Evolutionary conservation across 2,329 filamentous ascomycete genomes (phyloP), one percentile per base, ranked within the genome.

Genomic region (Fusarium pininemorale): DNA sequence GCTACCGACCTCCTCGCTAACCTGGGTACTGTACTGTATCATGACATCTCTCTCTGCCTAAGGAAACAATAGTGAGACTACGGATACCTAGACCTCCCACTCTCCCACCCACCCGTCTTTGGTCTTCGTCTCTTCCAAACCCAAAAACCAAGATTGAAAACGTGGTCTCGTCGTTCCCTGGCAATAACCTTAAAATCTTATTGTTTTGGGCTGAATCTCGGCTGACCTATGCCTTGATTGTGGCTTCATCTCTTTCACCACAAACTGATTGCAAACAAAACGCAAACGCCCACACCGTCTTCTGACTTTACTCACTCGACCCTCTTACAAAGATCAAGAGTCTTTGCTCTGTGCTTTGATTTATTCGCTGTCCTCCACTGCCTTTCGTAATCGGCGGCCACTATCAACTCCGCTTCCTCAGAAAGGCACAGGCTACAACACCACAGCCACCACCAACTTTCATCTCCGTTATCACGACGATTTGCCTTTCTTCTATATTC

Each of bases 171-270:
- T 68, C 61, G 69, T 73, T 77, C 63, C 68, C 37, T 66, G 60
- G 20, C 66, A 55, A 60, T 74, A 78, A 75, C 74, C 75, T 78
- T 78, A 77, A 68, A 68, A 63, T 69, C 57, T 63, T 69, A 63
- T 69, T 64, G 45, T 69, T 68, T 76, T 53, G 65, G 70, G 69
- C 69, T 65, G 57, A 58, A 75, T 63, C 73, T 74, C 73, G 74
- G 68, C 74, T 78, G 74, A 51, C 72, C 66, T 70, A 51, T 42
- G 69, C 62, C 70, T 69, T 70, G 57, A 63, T 53, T 69, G 69
- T 73, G 75, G 72, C 73, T 67, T 74, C 70, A 75, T 62, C 73
- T 73, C 58, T 53, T 66, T 58, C 60, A 63, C 60, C 51, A 44
- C 56, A 57, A 41, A 58, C 61, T 42, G 30, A 50, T 38, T 44